Conservation (phyloP, 768 basidiomycete species). For the Russula olivacea region DNA sequence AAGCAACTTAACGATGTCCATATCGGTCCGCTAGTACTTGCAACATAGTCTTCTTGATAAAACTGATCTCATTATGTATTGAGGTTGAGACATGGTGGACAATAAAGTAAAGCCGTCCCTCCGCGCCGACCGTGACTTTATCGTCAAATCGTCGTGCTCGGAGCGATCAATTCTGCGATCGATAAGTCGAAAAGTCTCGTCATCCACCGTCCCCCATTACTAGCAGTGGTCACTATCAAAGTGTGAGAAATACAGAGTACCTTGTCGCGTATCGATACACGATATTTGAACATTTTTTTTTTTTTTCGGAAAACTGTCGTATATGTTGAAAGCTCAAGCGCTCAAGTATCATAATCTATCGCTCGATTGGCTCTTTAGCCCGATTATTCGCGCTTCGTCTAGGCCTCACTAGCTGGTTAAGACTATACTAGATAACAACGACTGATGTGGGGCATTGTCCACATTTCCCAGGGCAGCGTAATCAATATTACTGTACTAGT, state of each 20-base stretch:
- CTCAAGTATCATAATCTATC: neutral
- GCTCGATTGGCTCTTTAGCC: too few species aligned
- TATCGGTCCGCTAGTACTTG: constrained; percentile 17
- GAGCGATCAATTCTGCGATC: constrained; percentile 10
- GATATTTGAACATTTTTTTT: neutral
- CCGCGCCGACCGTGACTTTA: constrained; percentile 6
- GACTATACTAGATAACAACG: too few species aligned
- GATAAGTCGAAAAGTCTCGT: neutral
- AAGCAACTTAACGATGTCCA: constrained; percentile 18
- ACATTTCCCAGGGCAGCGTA: too few species aligned
- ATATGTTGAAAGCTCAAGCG: too few species aligned
- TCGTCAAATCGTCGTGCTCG: constrained; percentile 19
- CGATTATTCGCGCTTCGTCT: neutral
- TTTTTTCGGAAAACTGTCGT: neutral
- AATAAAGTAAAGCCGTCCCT: constrained; percentile 13
- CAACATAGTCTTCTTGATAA: neutral
- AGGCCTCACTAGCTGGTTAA: neutral
- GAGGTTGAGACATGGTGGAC: constrained; percentile 18
- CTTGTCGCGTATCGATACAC: neutral
- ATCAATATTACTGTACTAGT: too few species aligned
- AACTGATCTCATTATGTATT: neutral
- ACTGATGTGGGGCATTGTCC: too few species aligned
- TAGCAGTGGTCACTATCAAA: neutral
- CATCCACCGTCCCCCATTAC: neutral
- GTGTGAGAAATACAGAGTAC: neutral